Conservation (phyloP, 1,284 basidiomycete genomes). For the Leccinum fallax region DNA sequence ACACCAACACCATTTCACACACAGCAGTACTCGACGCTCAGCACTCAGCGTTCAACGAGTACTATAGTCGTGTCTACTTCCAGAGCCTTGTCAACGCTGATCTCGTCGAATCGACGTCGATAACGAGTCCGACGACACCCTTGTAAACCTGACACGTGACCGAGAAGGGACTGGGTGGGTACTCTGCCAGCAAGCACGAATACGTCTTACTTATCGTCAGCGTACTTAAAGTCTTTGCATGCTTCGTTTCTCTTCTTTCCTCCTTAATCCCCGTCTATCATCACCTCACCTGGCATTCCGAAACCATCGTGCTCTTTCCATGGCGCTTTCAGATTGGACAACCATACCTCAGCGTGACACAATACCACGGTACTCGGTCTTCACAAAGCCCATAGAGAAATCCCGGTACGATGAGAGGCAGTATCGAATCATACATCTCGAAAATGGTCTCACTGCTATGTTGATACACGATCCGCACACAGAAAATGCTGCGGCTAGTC, state of each 20-base stretch:
- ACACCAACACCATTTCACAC: not conserved
- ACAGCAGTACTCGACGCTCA: not conserved
- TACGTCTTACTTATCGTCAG: not conserved
- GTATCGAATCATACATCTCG: conserved; percentile 82
- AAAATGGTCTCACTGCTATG: conserved; percentile 87
- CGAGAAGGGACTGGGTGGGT: conserved; percentile 25
- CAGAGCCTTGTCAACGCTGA: not conserved
- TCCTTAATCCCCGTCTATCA: conserved; percentile 5
- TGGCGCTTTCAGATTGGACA: conserved; percentile 27
- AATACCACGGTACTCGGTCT: conserved; percentile 52
- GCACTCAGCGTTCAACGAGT: no score
- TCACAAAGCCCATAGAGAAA: conserved; percentile 71
- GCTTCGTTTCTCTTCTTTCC: conserved; percentile 16
- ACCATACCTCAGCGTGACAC: conserved; percentile 22
- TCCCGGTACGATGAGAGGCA: conserved; percentile 77
- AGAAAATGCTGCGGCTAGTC: conserved; percentile 94
- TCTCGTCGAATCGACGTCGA: not conserved
- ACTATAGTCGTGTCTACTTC: not conserved
- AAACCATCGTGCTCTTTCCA: conserved; percentile 23
- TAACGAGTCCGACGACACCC: not conserved
- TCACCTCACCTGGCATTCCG: not conserved
- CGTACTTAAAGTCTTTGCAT: conserved; percentile 6
- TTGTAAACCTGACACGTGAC: conserved; percentile 22
- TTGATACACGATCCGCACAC: conserved; percentile 86
- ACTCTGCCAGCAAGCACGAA: not conserved